Evolutionary conservation across 495 filamentous ascomycete species (phyloP).

Genomic region (Penicillium tannophilum): DNA sequence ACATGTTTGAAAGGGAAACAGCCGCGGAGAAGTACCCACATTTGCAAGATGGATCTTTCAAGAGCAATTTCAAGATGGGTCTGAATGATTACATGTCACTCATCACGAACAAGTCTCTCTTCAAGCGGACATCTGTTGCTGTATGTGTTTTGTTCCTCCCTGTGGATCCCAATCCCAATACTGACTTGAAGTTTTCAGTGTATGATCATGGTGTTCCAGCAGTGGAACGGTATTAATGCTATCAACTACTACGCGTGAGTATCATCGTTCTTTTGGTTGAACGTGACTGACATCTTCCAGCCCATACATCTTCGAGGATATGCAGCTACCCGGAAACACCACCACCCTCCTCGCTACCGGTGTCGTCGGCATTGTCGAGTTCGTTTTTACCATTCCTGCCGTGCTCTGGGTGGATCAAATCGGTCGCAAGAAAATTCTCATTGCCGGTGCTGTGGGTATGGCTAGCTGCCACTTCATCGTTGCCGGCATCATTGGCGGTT

Average conservation of each 20-base stretch:
- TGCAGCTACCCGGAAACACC: conserved; percentile 47
- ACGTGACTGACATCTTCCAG: conserved; percentile 15
- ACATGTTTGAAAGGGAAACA: conserved; percentile 72
- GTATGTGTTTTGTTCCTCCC: conserved; percentile 24
- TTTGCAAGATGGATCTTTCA: conserved; percentile 33
- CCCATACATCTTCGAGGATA: conserved; percentile 41
- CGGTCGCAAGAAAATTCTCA: conserved; percentile 74
- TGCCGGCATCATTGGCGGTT: conserved; percentile 42
- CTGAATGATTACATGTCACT: conserved; percentile 35
- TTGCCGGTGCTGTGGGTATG: conserved; percentile 75
- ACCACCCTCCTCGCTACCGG: conserved; percentile 70
- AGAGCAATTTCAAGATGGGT: conserved; percentile 35
- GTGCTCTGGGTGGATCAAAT: conserved; percentile 75
- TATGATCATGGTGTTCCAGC: conserved; percentile 56
- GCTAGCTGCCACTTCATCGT: conserved; percentile 56
- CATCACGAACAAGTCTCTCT: conserved; percentile 37
- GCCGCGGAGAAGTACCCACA: conserved; percentile 50
- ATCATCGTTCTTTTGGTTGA: background rate
- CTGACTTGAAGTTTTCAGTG: conserved; percentile 22
- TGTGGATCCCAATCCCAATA: background rate
- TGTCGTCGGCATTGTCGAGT: conserved; percentile 75
- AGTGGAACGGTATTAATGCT: conserved; percentile 60
- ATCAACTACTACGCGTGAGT: conserved; percentile 35
- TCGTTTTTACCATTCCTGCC: conserved; percentile 68
- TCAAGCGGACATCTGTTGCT: conserved; percentile 38